Evolutionary conservation across 768 basidiomycete genomes (phyloP), one percentile per base, ranked within the genome.

Genomic region (Suillus subaureus): DNA sequence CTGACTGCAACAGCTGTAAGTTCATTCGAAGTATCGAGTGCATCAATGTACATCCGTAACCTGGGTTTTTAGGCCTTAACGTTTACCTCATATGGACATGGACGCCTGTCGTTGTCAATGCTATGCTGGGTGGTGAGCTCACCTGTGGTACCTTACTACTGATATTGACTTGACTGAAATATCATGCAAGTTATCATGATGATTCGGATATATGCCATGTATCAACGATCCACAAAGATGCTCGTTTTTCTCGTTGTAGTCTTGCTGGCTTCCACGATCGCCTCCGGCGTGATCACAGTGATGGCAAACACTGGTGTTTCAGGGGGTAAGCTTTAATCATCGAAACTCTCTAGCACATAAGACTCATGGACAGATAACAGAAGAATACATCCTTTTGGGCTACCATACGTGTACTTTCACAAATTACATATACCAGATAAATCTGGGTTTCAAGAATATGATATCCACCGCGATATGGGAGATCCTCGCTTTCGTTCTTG

Each of bases 61-160:
- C n/a, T 47, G 4, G 11, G 12, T 23, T 47, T 23, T 12, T n/a
- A 47, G 45, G 45, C n/a, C 2, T 23, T 13, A 6, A 12, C 45
- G 0, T 13, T 23, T 23, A 12, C n/a, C 13, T 12, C n/a, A n/a
- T 23, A 6, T 12, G 2, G n/a, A 4, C n/a, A 23, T 47, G 5
- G n/a, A n/a, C n/a, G 2, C 45, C n/a, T 47, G 12, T 47, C 11
- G 5, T 47, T 5, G 45, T 47, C 45, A 12, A 47, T 23, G 45
- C 45, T 47, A 23, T 47, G 45, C 45, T 47, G 45, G n/a, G 45
- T 2, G 12, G 45, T 47, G 45, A 47, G 45, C n/a, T 47, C 45
- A 23, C n/a, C 5, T 47, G 45, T 2, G 11, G 11, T 47, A 12
- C n/a, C 4, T 47, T 47, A 0, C 5, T 13, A 13, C 45, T 23